Evolutionary conservation across 78 protist species (phyloP), one percentile per base, ranked within the genome.

Genomic region (Guillardia theta): DNA sequence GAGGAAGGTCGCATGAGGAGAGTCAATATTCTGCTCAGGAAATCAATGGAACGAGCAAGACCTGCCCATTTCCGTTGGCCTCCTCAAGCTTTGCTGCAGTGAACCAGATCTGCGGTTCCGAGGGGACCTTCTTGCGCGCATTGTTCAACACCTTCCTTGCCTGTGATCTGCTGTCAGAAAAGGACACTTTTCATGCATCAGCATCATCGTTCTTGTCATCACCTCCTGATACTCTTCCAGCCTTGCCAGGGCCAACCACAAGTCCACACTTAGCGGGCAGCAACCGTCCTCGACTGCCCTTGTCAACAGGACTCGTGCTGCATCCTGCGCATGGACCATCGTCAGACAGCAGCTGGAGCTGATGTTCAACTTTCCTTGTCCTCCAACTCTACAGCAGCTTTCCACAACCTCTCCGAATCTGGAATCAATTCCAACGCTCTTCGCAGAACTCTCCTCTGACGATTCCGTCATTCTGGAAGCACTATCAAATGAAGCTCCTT

Each of bases 231-330:
- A 76, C 45, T 97, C 54, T 93, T 97, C 99, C 41, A 99, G 97
- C 48, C 96, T 94, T 21, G 99, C 99, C 53, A 98, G 94, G 10
- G 99, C 99, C 41, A 99, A 95, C 99, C 99, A 99, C 78, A 99
- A 39, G 48, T 98, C 99, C 3, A 97, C 98, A 58, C 70, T 58
- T 15, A 33, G 41, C 46, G 41, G 83, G 92, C 92, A 87, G 92
- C 92, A 87, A 30, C 62, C 92, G 64, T 88, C 64, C 64, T 88
- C 92, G 83, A 70, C 83, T 15, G 83, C 83, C 37, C 48, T 88
- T 24, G 95, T 95, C 9, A 98, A 88, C 39, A 98, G 33, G 27
- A 98, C 92, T 39, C 95, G 53, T 2, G 99, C 99, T 77, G 98
- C 97, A 12, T 97, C 97, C 3, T 97, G 97, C 9, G 92, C 48